Evolutionary conservation across 768 basidiomycete species (phyloP).

Genomic region (Fibroporia radiculosa): DNA sequence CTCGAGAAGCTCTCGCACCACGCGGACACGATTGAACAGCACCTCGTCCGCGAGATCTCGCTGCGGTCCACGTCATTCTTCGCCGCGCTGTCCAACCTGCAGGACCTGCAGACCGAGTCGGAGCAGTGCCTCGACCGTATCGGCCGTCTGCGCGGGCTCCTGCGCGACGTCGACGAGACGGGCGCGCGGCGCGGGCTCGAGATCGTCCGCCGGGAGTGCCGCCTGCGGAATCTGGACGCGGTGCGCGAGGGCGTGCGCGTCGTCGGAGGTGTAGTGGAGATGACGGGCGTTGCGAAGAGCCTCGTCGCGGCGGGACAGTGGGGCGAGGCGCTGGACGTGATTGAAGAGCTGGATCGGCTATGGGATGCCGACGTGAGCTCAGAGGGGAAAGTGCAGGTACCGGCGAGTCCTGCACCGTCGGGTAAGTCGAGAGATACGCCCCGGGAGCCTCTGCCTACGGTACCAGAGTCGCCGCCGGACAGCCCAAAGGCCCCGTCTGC

Average conservation of each 20-base stretch:
- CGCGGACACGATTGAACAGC: constrained; percentile 89
- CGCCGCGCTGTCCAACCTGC: constrained; percentile 88
- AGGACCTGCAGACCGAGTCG: constrained; percentile 87
- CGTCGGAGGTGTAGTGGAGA: constrained; percentile 68
- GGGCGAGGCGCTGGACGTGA: constrained; percentile 72
- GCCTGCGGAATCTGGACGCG: constrained; percentile 49
- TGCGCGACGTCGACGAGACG: constrained; percentile 69
- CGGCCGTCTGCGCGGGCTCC: constrained; percentile 55
- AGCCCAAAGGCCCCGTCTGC: constrained; percentile 9
- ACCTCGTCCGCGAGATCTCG: constrained; percentile 89
- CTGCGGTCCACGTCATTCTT: constrained; percentile 92
- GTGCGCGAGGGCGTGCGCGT: constrained; percentile 58
- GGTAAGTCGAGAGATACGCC: constrained; percentile 8
- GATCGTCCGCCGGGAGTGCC: constrained; percentile 57
- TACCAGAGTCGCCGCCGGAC: constrained; percentile 18
- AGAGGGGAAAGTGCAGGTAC: not conserved
- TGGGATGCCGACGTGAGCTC: constrained; percentile 30
- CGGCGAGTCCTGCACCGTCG: constrained; percentile 1
- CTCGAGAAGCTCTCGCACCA: constrained; percentile 89
- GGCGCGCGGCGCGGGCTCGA: constrained; percentile 76
- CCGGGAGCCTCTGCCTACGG: constrained; percentile 14
- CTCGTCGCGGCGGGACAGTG: constrained; percentile 84
- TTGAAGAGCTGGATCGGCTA: constrained; percentile 58
- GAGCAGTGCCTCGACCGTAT: constrained; percentile 75
- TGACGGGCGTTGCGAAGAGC: constrained; percentile 60